phyloP scores from a whole-genome alignment of 371 early-diverging fungal genomes.

The Haplosporangium sp. region DNA sequence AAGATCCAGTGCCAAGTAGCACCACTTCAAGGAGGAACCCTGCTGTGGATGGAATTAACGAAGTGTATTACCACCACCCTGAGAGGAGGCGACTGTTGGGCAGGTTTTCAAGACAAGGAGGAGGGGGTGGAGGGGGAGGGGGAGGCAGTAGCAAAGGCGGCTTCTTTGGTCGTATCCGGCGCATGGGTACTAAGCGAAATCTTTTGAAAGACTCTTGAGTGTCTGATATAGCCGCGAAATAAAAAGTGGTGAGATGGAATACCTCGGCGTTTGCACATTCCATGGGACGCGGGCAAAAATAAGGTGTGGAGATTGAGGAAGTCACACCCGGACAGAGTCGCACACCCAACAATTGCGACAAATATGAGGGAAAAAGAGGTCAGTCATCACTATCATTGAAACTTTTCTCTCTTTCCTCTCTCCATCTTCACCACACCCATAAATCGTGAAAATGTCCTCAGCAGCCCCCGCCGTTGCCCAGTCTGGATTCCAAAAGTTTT shows the following conservation, averaged over 20 bases:
- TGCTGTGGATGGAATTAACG: constrained; percentile 38
- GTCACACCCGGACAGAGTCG: background rate
- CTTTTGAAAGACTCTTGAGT: constrained; percentile 8
- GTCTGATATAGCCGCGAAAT: too few relatives aligned
- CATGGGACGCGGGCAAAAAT: background rate
- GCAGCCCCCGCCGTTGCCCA: constrained; percentile 64
- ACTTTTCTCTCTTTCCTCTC: constrained; percentile 12
- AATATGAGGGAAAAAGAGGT: constrained; percentile 7
- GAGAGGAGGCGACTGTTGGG: constrained; percentile 63
- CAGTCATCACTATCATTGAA: background rate
- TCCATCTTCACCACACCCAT: constrained; percentile 25
- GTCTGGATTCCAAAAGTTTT: constrained; percentile 71
- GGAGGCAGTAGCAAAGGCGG: background rate
- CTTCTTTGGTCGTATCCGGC: constrained; percentile 11
- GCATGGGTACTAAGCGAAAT: constrained; percentile 19
- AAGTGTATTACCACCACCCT: constrained; percentile 70
- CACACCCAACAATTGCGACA: background rate
- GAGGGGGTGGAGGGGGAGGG: background rate
- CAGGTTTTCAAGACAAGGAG: constrained; percentile 1
- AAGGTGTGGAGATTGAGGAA: too few relatives aligned
- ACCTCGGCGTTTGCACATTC: background rate
- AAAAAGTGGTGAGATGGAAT: background rate
- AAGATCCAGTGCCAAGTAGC: background rate
- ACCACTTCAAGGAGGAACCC: constrained; percentile 14
- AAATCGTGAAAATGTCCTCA: constrained; percentile 54